phyloP scores from a whole-genome alignment of 768 basidiomycete species.

The Tephrocybe sp. region DNA sequence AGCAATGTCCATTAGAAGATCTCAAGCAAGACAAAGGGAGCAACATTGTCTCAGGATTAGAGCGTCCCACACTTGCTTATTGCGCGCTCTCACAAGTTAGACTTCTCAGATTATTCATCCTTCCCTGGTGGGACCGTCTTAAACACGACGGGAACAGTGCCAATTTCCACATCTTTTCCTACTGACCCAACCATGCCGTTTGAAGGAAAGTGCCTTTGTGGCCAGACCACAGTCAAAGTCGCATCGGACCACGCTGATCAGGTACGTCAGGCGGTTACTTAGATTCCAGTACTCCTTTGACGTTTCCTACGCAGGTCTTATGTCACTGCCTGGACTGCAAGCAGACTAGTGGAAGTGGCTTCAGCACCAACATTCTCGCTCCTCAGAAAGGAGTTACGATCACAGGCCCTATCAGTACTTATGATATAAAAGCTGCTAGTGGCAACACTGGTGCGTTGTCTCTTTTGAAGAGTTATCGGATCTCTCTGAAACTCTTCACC shows the following conservation, averaged over 20 bases:
- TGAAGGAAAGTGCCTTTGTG: conserved; percentile 33
- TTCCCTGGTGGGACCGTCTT: too few species aligned
- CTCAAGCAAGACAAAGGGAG: too few species aligned
- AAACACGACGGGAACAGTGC: too few species aligned
- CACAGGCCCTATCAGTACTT: conserved; percentile 32
- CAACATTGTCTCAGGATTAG: background rate
- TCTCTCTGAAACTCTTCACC: background rate
- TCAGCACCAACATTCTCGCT: conserved; percentile 37
- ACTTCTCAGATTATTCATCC: too few species aligned
- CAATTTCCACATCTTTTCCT: too few species aligned
- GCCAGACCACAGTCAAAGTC: conserved; percentile 28
- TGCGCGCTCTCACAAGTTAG: too few species aligned
- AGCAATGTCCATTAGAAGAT: too few species aligned
- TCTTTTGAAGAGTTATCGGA: background rate
- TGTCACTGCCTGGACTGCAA: conserved; percentile 40
- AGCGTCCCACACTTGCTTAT: background rate
- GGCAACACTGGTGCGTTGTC: conserved; percentile 31
- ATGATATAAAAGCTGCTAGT: conserved; percentile 25
- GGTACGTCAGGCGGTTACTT: conserved; percentile 14
- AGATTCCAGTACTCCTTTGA: background rate
- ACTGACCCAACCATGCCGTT: conserved; percentile 20
- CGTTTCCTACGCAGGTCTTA: conserved; percentile 21
- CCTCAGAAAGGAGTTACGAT: conserved; percentile 32
- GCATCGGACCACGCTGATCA: conserved; percentile 26
- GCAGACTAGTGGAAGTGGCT: conserved; percentile 37